Percentiles rank a stretch among this genome's conserved stretches.
These are phyloP conservation scores for Venturia oleaginea DNA, from an alignment of 2,329 filamentous ascomycete genomes.

Conservation along the genomic window DNA sequence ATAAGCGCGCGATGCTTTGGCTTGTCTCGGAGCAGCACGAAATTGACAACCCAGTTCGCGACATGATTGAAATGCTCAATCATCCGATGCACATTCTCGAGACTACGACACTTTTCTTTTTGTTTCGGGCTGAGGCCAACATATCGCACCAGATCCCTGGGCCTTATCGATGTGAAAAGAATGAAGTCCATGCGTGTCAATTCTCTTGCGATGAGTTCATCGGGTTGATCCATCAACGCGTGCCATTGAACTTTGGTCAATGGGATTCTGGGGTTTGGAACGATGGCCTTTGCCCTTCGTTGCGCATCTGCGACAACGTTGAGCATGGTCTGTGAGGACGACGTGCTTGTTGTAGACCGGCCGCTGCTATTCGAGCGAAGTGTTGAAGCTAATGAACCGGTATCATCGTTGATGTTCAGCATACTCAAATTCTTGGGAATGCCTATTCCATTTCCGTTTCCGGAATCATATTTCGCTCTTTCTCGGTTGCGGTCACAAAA, in stretches of 20 bases:
- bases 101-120: conserved; percentile 64
- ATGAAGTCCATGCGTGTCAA: conserved; percentile 96
- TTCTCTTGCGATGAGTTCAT: conserved; percentile 81
- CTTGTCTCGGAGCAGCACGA: conserved; percentile 75
- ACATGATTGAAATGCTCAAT: conserved; percentile 67
- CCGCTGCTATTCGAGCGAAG: not conserved
- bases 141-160: conserved; percentile 86
- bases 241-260: conserved; percentile 84
- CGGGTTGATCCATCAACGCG: conserved; percentile 75
- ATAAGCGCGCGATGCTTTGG: conserved; percentile 87
- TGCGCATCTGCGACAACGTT: conserved; percentile 71
- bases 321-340: conserved; percentile 41
- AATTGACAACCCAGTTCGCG: conserved; percentile 46
- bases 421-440: conserved; percentile 8
- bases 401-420: not conserved
- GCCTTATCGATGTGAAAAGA: conserved; percentile 91
- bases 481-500: conserved; percentile 59
- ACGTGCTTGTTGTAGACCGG: conserved; percentile 7
- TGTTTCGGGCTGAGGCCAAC: conserved; percentile 66
- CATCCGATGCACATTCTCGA: conserved; percentile 89
- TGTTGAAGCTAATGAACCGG: not conserved
- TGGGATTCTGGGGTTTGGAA: conserved; percentile 58
- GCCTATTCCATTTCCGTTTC: conserved; percentile 28
- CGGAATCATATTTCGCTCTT: conserved; percentile 30
- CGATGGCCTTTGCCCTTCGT: conserved; percentile 62